phyloP scores from a whole-genome alignment of 805 yeast genomes.

The Kodamaea hsintzibuensis region DNA sequence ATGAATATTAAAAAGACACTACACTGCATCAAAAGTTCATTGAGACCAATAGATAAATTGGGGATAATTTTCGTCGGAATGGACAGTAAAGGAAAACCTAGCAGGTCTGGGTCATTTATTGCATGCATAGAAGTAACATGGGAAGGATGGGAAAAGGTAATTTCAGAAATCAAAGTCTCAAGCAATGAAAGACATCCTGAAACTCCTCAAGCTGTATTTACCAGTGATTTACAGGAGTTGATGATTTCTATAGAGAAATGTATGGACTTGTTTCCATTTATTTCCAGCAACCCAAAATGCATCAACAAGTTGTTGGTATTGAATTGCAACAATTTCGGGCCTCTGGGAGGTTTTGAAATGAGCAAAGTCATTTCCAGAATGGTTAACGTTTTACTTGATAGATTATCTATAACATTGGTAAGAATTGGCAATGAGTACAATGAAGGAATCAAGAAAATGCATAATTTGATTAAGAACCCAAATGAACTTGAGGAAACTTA shows the following conservation, averaged over 20 bases:
- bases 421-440: conserved; percentile 24
- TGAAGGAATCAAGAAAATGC: conserved; percentile 16
- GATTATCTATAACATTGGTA: conserved; percentile 24
- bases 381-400: conserved; percentile 14
- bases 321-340: conserved; percentile 11
- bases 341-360: background rate
- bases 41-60: conserved; percentile 42
- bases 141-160: conserved; percentile 50
- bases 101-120: conserved; percentile 43
- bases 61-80: conserved; percentile 52
- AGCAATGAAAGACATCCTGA: conserved; percentile 15
- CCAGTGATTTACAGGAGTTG: conserved; percentile 24
- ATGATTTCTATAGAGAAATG: conserved; percentile 27
- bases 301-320: conserved; percentile 15
- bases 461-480: conserved; percentile 14
- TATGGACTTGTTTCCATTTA: conserved; percentile 26
- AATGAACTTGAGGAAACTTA: background rate
- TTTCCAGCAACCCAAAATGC: conserved; percentile 13
- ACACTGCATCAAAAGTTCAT: conserved; percentile 21
- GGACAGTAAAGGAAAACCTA: conserved; percentile 39
- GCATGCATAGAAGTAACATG: conserved; percentile 48
- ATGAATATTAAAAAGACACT: conserved; percentile 24
- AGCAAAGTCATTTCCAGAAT: background rate
- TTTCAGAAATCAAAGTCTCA: conserved; percentile 35
- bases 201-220: conserved; percentile 10